These are phyloP conservation scores for Trametes cingulata DNA, from an alignment of 768 basidiomycete species.

Conservation along the genomic window DNA sequence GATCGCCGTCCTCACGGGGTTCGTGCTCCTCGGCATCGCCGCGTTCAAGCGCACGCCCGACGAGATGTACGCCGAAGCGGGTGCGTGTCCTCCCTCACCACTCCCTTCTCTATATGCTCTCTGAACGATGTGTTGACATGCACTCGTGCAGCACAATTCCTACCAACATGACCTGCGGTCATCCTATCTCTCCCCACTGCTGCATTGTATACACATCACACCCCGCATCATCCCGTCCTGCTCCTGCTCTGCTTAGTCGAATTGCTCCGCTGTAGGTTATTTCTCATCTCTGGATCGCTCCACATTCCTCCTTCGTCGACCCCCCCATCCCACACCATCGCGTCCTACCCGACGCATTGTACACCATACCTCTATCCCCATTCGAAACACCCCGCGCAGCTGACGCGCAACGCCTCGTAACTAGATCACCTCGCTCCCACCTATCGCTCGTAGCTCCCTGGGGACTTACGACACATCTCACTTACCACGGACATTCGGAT, in stretches of 20 bases:
- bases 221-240: neutral
- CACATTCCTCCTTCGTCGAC: neutral
- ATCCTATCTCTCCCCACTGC: neutral
- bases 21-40: constrained; percentile 77
- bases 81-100: constrained; percentile 40
- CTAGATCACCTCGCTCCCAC: too few relatives aligned
- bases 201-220: neutral
- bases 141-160: constrained; percentile 49
- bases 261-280: constrained; percentile 5
- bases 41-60: constrained; percentile 73
- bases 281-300: neutral
- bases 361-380: neutral
- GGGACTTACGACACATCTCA: too few relatives aligned
- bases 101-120: too few relatives aligned
- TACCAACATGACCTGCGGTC: constrained; percentile 51
- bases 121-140: constrained; percentile 1
- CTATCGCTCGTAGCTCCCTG: too few relatives aligned
- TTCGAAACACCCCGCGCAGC: too few relatives aligned
- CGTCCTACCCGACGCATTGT: neutral
- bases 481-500: too few relatives aligned
- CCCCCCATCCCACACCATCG: neutral
- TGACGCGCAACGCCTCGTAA: too few relatives aligned
- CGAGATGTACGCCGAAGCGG: constrained; percentile 72
- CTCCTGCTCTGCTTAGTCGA: neutral
- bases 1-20: constrained; percentile 69